These are phyloP conservation scores for Pseudogymnoascus sp. DNA, from an alignment of 2,329 filamentous ascomycete genomes.

Conservation along the genomic window DNA sequence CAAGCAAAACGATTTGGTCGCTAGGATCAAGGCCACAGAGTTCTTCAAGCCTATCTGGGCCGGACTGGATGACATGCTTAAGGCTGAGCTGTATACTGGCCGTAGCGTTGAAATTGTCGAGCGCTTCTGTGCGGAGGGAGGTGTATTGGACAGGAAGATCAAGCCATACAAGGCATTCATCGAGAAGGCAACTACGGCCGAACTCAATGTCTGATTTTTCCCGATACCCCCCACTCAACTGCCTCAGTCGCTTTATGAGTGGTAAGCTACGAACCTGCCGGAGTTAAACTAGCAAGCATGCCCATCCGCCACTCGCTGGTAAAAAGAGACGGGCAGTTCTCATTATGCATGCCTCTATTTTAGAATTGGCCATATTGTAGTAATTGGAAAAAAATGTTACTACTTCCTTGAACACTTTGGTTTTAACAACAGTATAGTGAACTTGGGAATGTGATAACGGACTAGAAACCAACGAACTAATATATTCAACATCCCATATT, in stretches of 20 bases:
- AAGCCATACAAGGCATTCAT: slow-evolving; percentile 35
- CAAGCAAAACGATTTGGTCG: slow-evolving; percentile 71
- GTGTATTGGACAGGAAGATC: slow-evolving; percentile 39
- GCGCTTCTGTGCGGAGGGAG: slow-evolving; percentile 38
- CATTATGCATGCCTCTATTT: not conserved
- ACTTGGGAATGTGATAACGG: not conserved
- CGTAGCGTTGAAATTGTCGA: slow-evolving; percentile 44
- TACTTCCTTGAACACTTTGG: not conserved
- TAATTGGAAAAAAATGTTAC: not conserved
- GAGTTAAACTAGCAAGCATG: not conserved
- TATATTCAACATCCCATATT: not conserved
- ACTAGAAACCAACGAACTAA: not conserved
- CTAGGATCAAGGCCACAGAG: slow-evolving; percentile 60
- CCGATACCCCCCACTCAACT: not conserved
- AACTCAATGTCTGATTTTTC: slow-evolving; percentile 16
- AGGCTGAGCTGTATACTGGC: slow-evolving; percentile 52
- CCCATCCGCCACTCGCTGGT: not conserved
- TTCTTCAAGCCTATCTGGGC: slow-evolving; percentile 69
- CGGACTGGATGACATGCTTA: slow-evolving; percentile 60
- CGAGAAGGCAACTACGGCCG: slow-evolving; percentile 17
- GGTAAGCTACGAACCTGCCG: not conserved
- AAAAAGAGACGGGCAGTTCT: not conserved
- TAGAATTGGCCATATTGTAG: not conserved
- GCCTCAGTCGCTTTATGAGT: not conserved
- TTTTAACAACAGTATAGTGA: not conserved